Evolutionary conservation across 805 yeast genomes (phyloP).

Genomic region (Candida andamanensis): DNA sequence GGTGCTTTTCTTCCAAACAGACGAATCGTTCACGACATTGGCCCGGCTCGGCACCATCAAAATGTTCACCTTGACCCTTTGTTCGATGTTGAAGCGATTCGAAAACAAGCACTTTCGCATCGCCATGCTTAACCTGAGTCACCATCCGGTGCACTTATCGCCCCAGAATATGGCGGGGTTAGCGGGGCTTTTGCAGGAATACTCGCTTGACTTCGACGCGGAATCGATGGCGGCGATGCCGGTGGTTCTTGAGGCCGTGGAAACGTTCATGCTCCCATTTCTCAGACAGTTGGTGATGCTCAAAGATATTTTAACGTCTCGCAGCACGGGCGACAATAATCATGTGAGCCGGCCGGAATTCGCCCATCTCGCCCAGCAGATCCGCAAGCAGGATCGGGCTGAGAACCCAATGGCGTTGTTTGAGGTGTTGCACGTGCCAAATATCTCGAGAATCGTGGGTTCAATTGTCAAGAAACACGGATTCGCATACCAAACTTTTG

Average conservation of each 20-base stretch:
- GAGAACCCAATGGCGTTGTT: slow-evolving; percentile 22
- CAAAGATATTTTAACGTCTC: slow-evolving; percentile 28
- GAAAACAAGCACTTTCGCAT: too few species aligned
- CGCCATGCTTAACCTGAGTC: too few species aligned
- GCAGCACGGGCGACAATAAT: slow-evolving; percentile 20
- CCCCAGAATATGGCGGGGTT: too few species aligned
- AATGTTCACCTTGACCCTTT: slow-evolving; percentile 18
- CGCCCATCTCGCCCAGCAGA: slow-evolving; percentile 12
- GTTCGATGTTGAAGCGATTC: slow-evolving; percentile 18
- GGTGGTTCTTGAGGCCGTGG: too few species aligned
- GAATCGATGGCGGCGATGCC: too few species aligned
- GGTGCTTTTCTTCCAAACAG: slow-evolving; percentile 39
- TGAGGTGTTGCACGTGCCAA: slow-evolving; percentile 19
- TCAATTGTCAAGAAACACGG: slow-evolving; percentile 4
- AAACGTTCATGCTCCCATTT: slow-evolving; percentile 24
- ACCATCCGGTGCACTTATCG: too few species aligned
- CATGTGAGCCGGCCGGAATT: slow-evolving; percentile 15
- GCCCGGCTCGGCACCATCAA: slow-evolving; percentile 28
- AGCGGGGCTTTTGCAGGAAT: too few species aligned
- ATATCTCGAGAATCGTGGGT: slow-evolving; percentile 15
- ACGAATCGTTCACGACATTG: slow-evolving; percentile 37
- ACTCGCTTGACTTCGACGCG: too few species aligned
- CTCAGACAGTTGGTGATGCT: slow-evolving; percentile 32
- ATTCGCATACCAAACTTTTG: slow-evolving; percentile 20
- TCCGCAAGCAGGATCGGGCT: slow-evolving; percentile 12